These are phyloP conservation scores for Ogataea chonburiensis DNA, from an alignment of 805 yeast species.

Conservation along the genomic window DNA sequence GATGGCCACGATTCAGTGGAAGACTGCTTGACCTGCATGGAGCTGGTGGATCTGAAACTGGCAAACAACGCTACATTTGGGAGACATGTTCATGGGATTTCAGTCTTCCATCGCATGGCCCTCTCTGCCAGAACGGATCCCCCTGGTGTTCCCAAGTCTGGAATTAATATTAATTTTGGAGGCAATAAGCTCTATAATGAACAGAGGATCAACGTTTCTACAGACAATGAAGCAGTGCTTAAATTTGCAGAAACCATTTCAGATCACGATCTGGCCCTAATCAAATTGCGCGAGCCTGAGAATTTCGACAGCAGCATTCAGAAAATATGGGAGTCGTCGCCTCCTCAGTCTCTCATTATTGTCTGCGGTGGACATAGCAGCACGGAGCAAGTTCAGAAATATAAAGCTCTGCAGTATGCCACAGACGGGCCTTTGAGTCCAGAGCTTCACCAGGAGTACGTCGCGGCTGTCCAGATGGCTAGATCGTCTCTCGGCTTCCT, in stretches of 20 bases:
- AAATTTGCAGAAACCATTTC: constrained; percentile 37
- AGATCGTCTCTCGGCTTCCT: constrained; percentile 61
- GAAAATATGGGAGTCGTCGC: constrained; percentile 49
- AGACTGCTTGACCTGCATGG: constrained; percentile 80
- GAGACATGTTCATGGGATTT: constrained; percentile 40
- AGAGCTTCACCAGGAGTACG: constrained; percentile 5
- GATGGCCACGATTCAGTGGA: constrained; percentile 84
- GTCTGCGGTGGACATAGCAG: constrained; percentile 65
- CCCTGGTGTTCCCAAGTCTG: constrained; percentile 26
- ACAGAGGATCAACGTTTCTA: constrained; percentile 40
- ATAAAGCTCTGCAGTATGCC: background rate
- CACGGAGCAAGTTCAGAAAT: constrained; percentile 3
- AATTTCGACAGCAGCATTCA: constrained; percentile 45
- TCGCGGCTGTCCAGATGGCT: constrained; percentile 37
- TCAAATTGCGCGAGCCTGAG: constrained; percentile 60
- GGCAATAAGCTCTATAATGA: constrained; percentile 9
- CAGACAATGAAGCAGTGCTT: constrained; percentile 61
- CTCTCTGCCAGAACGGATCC: constrained; percentile 26
- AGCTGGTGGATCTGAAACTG: constrained; percentile 68
- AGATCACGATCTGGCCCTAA: constrained; percentile 48
- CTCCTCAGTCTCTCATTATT: constrained; percentile 58
- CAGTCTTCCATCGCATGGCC: constrained; percentile 41
- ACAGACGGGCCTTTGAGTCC: constrained; percentile 4
- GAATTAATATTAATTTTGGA: constrained; percentile 9
- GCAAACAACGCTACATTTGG: constrained; percentile 70